Conservation (phyloP, 2,329 filamentous ascomycete genomes). For the Botryotinia globosa region DNA sequence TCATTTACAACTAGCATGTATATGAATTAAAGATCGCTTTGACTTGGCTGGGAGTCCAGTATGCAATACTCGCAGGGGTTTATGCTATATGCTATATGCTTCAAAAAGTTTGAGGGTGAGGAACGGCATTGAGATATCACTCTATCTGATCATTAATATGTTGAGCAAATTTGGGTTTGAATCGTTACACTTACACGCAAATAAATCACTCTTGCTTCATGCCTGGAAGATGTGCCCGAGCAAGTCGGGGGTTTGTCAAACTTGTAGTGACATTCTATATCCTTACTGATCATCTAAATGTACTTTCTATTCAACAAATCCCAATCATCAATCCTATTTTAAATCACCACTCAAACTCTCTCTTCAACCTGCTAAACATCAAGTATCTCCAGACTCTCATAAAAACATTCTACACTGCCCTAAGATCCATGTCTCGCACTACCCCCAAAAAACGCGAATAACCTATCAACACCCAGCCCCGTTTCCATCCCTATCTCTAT, state of each 20-base stretch:
- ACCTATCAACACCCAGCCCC: fast-evolving
- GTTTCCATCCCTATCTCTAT: neutral
- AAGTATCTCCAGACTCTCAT: neutral
- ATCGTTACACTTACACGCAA: neutral
- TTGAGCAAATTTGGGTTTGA: neutral
- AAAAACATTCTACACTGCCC: neutral
- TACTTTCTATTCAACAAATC: neutral
- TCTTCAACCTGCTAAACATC: neutral
- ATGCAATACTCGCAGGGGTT: neutral
- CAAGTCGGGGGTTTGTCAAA: neutral
- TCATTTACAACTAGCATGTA: neutral
- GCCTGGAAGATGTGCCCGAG: neutral
- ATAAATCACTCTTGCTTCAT: neutral
- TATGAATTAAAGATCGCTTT: constrained; percentile 1
- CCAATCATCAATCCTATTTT: neutral
- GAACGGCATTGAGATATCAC: neutral
- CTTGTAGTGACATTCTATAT: neutral
- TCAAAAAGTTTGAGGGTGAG: neutral
- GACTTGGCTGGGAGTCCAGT: constrained; percentile 16
- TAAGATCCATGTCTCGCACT: neutral
- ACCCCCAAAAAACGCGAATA: neutral
- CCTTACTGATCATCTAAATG: neutral
- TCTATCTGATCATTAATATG: neutral
- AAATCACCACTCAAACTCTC: neutral
- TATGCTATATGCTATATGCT: neutral